A percentile compares a stretch with the other conserved stretches of the same genome.
Conservation (phyloP, 2,329 filamentous ascomycete species). For the Diaporthe citrichinensis region DNA sequence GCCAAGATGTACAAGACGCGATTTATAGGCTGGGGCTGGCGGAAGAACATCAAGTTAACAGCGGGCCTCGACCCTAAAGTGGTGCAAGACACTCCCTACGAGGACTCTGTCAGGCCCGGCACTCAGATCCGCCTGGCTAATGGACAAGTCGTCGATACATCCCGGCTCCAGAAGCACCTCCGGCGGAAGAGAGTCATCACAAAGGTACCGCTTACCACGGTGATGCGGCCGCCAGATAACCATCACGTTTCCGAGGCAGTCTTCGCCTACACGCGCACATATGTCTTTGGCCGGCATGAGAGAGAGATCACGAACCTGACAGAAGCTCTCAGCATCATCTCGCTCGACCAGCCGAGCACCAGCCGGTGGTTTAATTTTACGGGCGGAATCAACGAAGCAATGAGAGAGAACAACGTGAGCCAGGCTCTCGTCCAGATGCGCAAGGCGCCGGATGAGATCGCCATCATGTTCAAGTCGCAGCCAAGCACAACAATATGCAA, state of each 20-base stretch:
- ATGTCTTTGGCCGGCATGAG: constrained; percentile 9
- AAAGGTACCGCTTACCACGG: not conserved
- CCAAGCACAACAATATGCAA: constrained; percentile 26
- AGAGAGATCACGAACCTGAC: not conserved
- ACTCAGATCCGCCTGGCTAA: constrained; percentile 25
- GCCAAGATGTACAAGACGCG: constrained; percentile 29
- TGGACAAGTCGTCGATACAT: constrained; percentile 18
- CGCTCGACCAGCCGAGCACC: constrained; percentile 7
- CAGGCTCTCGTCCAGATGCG: constrained; percentile 24
- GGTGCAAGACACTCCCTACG: not conserved
- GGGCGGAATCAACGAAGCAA: not conserved
- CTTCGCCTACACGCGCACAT: constrained; percentile 30
- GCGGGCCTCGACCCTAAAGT: constrained; percentile 15
- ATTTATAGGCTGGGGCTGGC: constrained; percentile 29
- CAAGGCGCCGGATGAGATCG: constrained; percentile 11
- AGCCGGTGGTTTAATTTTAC: constrained; percentile 21
- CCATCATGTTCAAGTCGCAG: constrained; percentile 14
- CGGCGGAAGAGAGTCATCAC: constrained; percentile 8
- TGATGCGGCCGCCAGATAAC: not conserved
- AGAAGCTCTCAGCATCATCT: not conserved
- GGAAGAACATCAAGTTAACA: constrained; percentile 29
- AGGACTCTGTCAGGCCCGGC: not conserved
- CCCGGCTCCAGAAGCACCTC: constrained; percentile 19
- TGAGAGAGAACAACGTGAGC: constrained; percentile 16
- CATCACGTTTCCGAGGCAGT: constrained; percentile 27